Conservation (phyloP, 139 green algal species). For the Ulvella scutata region DNA sequence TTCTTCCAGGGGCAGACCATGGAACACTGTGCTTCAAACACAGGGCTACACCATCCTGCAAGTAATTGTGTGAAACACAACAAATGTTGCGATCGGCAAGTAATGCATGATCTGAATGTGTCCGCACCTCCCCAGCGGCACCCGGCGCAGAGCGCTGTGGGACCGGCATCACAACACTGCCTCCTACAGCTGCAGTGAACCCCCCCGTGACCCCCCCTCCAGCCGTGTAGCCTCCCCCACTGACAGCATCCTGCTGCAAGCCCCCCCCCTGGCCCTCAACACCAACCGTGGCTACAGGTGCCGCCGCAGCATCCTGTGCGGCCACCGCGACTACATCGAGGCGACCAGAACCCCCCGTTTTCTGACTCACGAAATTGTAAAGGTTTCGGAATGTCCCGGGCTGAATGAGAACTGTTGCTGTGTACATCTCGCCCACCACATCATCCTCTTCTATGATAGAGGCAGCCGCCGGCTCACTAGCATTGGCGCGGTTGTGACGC, state of each 20-base stretch:
- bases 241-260: conserved; percentile 3
- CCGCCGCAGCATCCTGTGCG: conserved; percentile 7
- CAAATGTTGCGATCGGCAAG: too few species aligned
- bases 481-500: too few species aligned
- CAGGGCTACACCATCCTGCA: too few species aligned
- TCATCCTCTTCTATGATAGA: conserved; percentile 7
- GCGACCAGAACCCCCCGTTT: conserved; percentile 28
- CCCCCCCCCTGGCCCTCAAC: not conserved
- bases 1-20: too few species aligned
- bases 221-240: not conserved
- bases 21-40: too few species aligned
- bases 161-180: not conserved
- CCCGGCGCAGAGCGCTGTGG: not conserved
- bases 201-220: not conserved
- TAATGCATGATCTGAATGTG: too few species aligned
- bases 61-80: too few species aligned
- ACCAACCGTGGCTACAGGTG: not conserved
- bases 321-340: conserved; percentile 79
- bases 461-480: not conserved
- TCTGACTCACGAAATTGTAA: conserved; percentile 51
- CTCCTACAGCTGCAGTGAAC: not conserved
- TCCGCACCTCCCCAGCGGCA: not conserved
- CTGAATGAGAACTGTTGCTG: conserved; percentile 44
- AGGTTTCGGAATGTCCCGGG: conserved; percentile 72
- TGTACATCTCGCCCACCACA: not conserved